These are phyloP conservation scores for Trifolium repens DNA, from an alignment of 306 rosid genomes.

Conservation along the genomic window DNA sequence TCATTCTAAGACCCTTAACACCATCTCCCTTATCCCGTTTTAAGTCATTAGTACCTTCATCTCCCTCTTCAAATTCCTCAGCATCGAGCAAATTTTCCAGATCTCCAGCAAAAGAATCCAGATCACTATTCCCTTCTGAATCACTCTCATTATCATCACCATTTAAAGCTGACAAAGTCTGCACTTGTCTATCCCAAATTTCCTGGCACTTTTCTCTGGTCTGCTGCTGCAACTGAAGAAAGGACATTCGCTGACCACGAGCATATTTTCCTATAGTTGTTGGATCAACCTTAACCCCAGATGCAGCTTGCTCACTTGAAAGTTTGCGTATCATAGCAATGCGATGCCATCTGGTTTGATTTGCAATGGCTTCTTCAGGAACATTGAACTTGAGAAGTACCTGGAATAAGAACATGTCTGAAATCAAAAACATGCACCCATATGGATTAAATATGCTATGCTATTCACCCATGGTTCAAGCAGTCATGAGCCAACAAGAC, in stretches of 20 bases:
- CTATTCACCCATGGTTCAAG: slow-evolving; percentile 13
- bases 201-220: slow-evolving; percentile 98
- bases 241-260: slow-evolving; percentile 98
- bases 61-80: slow-evolving; percentile 90
- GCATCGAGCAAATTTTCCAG: slow-evolving; percentile 97
- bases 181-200: slow-evolving; percentile 94
- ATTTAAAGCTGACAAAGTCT: slow-evolving; percentile 74
- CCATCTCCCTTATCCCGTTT: slow-evolving; percentile 83
- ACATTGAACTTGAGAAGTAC: slow-evolving; percentile 94
- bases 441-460: neutral
- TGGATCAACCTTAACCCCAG: slow-evolving; percentile 95
- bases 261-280: slow-evolving; percentile 96
- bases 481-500: slow-evolving; percentile 12
- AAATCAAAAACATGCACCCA: slow-evolving; percentile 29
- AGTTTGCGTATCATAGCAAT: slow-evolving; percentile 99
- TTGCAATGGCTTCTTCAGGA: slow-evolving; percentile 86
- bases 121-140: slow-evolving; percentile 92
- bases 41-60: slow-evolving; percentile 65
- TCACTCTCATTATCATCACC: slow-evolving; percentile 92
- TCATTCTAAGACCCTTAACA: slow-evolving; percentile 91
- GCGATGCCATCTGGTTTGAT: slow-evolving; percentile 98
- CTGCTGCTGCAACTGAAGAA: slow-evolving; percentile 98
- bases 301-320: slow-evolving; percentile 96
- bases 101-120: slow-evolving; percentile 99
- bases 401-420: slow-evolving; percentile 50